Base-by-base conservation (phyloP, 768 basidiomycete species). In the Auricularia sp. region DNA sequence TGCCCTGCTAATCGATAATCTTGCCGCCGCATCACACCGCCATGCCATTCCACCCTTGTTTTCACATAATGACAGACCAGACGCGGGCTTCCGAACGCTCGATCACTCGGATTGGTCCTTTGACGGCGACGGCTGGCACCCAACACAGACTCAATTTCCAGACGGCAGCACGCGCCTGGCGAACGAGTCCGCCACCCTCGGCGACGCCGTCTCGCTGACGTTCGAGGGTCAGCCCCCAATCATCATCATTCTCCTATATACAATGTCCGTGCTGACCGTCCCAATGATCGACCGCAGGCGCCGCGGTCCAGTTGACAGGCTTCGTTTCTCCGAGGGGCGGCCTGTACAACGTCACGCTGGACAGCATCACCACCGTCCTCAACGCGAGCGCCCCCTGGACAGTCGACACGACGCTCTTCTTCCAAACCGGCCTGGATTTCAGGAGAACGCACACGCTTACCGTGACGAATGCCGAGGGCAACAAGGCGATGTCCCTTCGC, bases 251-350 rank as follows among this genome's bases (percentile, higher is more conserved):
- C n/a, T n/a, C n/a, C n/a, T n/a, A n/a, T n/a, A n/a, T 8, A n/a
- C 21, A 59, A 36, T 42, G 59, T 33, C 23, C 2, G 29, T 29
- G 29, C 29, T 29, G 29, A 29, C 29, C 29, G 29, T 29, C 29
- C 29, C 29, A 29, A 44, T 59, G 64, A 47, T 36, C 18, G 14
- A 42, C 36, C 43, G 23, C 64, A 90, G 90, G 89, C 36, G 81
- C 83, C 10, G 79, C 88, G 12, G 77, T 91, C 61, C 74, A 80
- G 1, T 71, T 92, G 29, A 78, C 74, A 58, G 90, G 90, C 8
- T 77, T 79, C 47, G 85, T 83, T 18, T 86, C 84, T 39, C 82
- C 82, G 3, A 71, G 73, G 34, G 79, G 83, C 2, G 87, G 87
- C 62, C 77, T 76, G 51, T 91, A 84, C 70, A 78, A 83, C 42